Evolutionary conservation across 495 filamentous ascomycete genomes (phyloP), one percentile per base, ranked within the genome.

Genomic region (Aspergillus affinis): DNA sequence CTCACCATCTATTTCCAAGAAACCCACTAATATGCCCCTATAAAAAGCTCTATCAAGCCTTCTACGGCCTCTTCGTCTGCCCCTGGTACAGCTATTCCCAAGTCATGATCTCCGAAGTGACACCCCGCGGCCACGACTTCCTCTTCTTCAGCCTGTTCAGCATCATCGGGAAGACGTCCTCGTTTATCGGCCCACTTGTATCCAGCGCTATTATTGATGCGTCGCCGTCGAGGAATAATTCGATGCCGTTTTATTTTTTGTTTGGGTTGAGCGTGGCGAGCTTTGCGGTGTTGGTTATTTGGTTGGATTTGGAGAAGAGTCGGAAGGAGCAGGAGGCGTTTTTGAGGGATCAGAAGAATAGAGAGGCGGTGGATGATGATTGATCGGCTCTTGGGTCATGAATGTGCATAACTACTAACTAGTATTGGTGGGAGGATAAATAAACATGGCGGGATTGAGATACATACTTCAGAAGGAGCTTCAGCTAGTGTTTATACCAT

Each of bases 71-170:
- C 20, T 81, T 86, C 61, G 80, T 89, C 20, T 88, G 86, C 61
- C 85, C 86, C 2, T 88, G 85, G 85, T 88, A 87, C 72, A 84
- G 83, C 44, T 88, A 88, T 69, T 82, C 78, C 5, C 84, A 87
- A 65, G 87, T 84, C 69, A 85, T 88, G 83, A 88, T 88, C 61
- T 83, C 81, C 0, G 86, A 87, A 62, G 84, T 88, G 32, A 86
- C 84, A 0, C 86, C 86, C 0, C 75, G 84, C 9, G 85, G 85
- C 46, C 81, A 86, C 58, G 86, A 88, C 57, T 87, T 87, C 65
- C 69, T 88, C 0, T 88, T 88, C 75, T 88, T 88, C 78, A 82
- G 78, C 50, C 74, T 88, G 3, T 88, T 88, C 70, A 82, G 78
- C 60, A 86, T 87, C 62, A 79, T 88, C 45, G 84, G 85, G 47